These are phyloP conservation scores for Hyphopichia burtonii DNA, from an alignment of 1,139 yeast genomes.

Conservation along the genomic window DNA sequence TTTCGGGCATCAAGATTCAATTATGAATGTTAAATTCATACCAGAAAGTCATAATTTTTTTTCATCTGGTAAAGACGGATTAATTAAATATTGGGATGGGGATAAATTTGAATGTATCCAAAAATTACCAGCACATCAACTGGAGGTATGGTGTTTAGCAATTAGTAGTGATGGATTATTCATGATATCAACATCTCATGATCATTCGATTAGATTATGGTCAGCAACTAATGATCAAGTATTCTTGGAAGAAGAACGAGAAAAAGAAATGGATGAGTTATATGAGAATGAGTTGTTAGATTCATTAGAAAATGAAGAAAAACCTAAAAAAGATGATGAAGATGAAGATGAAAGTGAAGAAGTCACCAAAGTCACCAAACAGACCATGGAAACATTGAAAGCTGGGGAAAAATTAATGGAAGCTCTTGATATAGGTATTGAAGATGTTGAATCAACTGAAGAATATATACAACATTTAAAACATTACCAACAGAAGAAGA, in stretches of 20 bases:
- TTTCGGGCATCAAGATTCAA: slow-evolving; percentile 95
- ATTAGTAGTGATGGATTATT: slow-evolving; percentile 70
- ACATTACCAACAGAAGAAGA: slow-evolving; percentile 36
- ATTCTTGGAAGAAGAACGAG: slow-evolving; percentile 93
- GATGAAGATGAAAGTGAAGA: slow-evolving; percentile 55
- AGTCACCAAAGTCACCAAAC: slow-evolving; percentile 69
- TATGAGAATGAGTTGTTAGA: slow-evolving; percentile 76
- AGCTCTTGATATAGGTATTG: slow-evolving; percentile 80
- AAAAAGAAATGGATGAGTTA: slow-evolving; percentile 88
- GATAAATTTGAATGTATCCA: slow-evolving; percentile 94
- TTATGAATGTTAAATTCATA: slow-evolving; percentile 82
- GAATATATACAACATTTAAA: slow-evolving; percentile 38
- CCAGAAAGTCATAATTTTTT: slow-evolving; percentile 87
- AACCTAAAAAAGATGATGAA: slow-evolving; percentile 22
- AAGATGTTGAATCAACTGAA: slow-evolving; percentile 62
- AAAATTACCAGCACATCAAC: slow-evolving; percentile 81
- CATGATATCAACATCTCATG: slow-evolving; percentile 88
- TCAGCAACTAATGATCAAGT: slow-evolving; percentile 90
- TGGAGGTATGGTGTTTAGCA: slow-evolving; percentile 91
- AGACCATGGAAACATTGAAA: slow-evolving; percentile 87
- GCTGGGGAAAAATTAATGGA: slow-evolving; percentile 95
- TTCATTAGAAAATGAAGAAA: slow-evolving; percentile 64
- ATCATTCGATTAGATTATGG: slow-evolving; percentile 91
- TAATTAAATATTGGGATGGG: slow-evolving; percentile 96
- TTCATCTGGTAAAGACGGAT: slow-evolving; percentile 85